phyloP scores from a whole-genome alignment of 2,329 filamentous ascomycete species.

The Dothidotthia symphoricarpi region DNA sequence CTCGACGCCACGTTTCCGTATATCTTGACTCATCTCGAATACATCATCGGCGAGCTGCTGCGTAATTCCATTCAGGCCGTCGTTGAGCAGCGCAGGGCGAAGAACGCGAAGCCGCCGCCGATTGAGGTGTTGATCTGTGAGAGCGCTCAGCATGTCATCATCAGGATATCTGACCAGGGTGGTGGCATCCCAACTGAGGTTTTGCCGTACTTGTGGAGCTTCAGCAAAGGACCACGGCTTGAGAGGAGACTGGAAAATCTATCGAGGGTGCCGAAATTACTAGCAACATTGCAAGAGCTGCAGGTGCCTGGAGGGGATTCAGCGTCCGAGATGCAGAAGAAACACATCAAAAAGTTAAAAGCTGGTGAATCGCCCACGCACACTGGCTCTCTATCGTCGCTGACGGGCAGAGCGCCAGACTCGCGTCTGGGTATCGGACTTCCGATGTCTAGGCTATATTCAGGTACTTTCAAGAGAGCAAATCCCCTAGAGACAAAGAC shows the following conservation, averaged over 20 bases:
- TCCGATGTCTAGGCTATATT: conserved; percentile 90
- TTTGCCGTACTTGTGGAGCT: conserved; percentile 91
- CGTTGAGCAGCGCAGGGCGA: conserved; percentile 66
- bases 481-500: not conserved
- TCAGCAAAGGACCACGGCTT: conserved; percentile 85
- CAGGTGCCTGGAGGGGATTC: conserved; percentile 43
- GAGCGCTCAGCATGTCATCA: conserved; percentile 89
- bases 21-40: conserved; percentile 92
- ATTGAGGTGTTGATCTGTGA: conserved; percentile 96
- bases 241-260: conserved; percentile 80
- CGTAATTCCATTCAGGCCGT: conserved; percentile 93
- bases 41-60: conserved; percentile 92
- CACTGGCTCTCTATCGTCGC: conserved; percentile 69
- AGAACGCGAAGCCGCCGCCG: conserved; percentile 62
- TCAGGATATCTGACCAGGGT: conserved; percentile 91
- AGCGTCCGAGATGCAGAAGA: conserved; percentile 15
- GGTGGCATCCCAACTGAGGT: conserved; percentile 85
- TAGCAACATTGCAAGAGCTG: conserved; percentile 89
- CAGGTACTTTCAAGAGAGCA: conserved; percentile 40
- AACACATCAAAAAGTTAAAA: conserved; percentile 20
- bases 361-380: conserved; percentile 25
- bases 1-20: conserved; percentile 91
- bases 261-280: conserved; percentile 81
- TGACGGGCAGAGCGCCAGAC: conserved; percentile 82
- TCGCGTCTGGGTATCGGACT: conserved; percentile 88